Evolutionary conservation across 2,329 filamentous ascomycete genomes (phyloP).

Genomic region (Volutella citrinella): DNA sequence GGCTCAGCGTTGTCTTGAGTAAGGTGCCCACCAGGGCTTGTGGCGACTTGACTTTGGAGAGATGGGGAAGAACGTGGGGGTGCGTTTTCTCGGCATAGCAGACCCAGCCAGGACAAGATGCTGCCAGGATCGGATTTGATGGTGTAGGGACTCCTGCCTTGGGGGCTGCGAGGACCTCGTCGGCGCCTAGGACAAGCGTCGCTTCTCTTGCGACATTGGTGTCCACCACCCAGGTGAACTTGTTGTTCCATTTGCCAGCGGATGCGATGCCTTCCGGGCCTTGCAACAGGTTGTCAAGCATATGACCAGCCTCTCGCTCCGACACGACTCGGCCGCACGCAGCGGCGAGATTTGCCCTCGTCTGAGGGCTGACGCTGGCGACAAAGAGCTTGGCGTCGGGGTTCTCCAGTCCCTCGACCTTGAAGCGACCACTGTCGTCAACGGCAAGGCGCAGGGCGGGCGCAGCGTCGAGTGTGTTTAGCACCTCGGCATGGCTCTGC

Average conservation of each 20-base stretch:
- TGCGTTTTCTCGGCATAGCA: slow-evolving; percentile 99
- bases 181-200: slow-evolving; percentile 74
- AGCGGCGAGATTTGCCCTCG: slow-evolving; percentile 82
- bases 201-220: slow-evolving; percentile 82
- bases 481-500: slow-evolving; percentile 89
- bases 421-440: slow-evolving; percentile 30
- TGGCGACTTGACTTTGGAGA: slow-evolving; percentile 89
- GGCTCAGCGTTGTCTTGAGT: slow-evolving; percentile 80
- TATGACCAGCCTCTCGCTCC: slow-evolving; percentile 70
- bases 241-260: slow-evolving; percentile 70
- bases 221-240: slow-evolving; percentile 87
- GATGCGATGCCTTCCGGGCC: slow-evolving; percentile 66
- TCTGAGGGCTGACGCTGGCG: slow-evolving; percentile 89
- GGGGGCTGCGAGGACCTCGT: slow-evolving; percentile 57
- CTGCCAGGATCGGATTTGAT: slow-evolving; percentile 69
- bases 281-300: slow-evolving; percentile 75
- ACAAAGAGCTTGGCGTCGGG: slow-evolving; percentile 75
- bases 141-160: slow-evolving; percentile 18
- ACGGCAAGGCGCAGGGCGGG: slow-evolving; percentile 44
- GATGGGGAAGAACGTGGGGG: slow-evolving; percentile 84
- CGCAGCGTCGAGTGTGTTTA: slow-evolving; percentile 72
- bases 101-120: slow-evolving; percentile 95
- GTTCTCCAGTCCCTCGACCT: slow-evolving; percentile 52
- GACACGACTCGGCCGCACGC: slow-evolving; percentile 71
- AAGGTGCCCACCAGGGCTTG: slow-evolving; percentile 90